Conservation (phyloP, 768 basidiomycete species). For the Suillus clintonianus region DNA sequence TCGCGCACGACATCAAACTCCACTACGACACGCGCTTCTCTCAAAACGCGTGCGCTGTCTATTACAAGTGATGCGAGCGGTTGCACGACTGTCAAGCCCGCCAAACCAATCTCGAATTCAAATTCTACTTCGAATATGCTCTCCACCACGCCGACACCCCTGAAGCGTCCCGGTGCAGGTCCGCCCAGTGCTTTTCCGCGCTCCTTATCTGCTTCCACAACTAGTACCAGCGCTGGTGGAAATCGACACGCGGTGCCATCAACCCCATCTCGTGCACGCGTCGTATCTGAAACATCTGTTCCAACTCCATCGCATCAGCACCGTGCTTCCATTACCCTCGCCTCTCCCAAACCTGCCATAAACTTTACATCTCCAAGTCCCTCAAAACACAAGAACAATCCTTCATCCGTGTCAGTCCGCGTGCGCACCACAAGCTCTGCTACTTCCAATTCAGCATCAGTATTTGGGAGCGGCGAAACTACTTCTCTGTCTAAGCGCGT, state of each 20-base stretch:
- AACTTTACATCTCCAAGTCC: conserved; percentile 45
- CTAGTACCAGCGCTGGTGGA: conserved; percentile 6
- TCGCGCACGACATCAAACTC: conserved; percentile 39
- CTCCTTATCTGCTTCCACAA: conserved; percentile 19
- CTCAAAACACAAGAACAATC: conserved; percentile 22
- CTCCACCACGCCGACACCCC: conserved; percentile 26
- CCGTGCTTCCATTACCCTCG: conserved; percentile 15
- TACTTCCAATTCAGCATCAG: not conserved
- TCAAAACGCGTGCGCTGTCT: conserved; percentile 57
- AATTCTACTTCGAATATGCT: conserved; percentile 20
- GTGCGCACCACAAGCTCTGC: not conserved
- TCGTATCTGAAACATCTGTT: conserved; percentile 43
- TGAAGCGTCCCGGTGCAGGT: conserved; percentile 17
- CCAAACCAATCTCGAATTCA: conserved; percentile 26
- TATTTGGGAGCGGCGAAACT: not conserved
- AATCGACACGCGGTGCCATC: conserved; percentile 24
- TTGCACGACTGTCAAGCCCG: conserved; percentile 50
- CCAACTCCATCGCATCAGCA: conserved; percentile 23
- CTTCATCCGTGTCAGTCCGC: not conserved
- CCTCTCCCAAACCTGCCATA: conserved; percentile 34
- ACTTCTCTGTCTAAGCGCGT: not conserved
- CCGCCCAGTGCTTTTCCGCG: conserved; percentile 29
- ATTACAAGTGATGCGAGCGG: conserved; percentile 51
- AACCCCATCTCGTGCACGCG: conserved; percentile 42
- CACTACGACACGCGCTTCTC: conserved; percentile 38